Evolutionary conservation across 768 basidiomycete genomes (phyloP).

Genomic region (Mrakia gelida): DNA sequence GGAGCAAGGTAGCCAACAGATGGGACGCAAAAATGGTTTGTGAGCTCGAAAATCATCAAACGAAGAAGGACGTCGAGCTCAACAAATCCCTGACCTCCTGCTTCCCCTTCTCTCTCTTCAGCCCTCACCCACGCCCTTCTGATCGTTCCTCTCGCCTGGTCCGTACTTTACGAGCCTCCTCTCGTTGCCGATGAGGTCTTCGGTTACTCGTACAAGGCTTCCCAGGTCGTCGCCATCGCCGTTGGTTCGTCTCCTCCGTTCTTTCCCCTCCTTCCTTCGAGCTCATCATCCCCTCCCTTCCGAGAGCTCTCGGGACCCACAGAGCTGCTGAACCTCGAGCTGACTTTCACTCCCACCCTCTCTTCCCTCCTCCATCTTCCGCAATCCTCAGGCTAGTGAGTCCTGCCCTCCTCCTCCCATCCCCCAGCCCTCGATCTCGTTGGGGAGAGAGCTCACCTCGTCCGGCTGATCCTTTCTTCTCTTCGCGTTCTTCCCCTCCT

Average conservation of each 20-base stretch:
- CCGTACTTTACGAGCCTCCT: slow-evolving; percentile 7
- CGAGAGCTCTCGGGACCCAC: not conserved
- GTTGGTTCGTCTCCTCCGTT: not conserved
- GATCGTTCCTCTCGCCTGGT: slow-evolving; percentile 18
- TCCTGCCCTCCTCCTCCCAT: not conserved
- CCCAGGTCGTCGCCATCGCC: slow-evolving; percentile 12
- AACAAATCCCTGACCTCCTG: not conserved
- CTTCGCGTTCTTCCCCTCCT: not conserved
- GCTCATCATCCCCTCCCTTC: not conserved
- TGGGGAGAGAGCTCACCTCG: not conserved
- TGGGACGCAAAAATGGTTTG: slow-evolving; percentile 17
- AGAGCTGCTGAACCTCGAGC: not conserved
- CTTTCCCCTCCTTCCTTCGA: not conserved
- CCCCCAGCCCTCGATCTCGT: no score
- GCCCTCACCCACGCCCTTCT: slow-evolving; percentile 1
- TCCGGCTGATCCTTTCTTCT: not conserved
- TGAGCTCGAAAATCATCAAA: not conserved
- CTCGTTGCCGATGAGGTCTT: slow-evolving; percentile 17
- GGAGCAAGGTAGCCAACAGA: not conserved
- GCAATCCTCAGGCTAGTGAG: not conserved
- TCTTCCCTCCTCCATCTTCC: not conserved
- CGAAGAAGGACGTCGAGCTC: not conserved
- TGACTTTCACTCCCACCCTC: not conserved
- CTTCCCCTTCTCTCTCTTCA: slow-evolving; percentile 6
- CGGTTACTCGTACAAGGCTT: slow-evolving; percentile 15